Evolutionary conservation across 805 yeast species (phyloP).

Genomic region (Schwanniomyces vanrijiae): DNA sequence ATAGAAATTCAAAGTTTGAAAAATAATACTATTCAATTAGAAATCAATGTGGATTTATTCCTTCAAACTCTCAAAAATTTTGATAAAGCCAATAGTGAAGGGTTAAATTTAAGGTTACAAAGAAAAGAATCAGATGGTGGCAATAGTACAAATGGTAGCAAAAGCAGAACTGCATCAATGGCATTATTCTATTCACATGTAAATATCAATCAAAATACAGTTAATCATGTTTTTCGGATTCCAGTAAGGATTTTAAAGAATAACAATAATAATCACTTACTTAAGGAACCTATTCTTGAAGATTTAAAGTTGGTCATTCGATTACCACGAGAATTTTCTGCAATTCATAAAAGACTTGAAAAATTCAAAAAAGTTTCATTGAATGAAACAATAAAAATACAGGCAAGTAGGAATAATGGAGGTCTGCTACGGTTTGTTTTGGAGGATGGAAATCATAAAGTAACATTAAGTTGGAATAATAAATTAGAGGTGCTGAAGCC

Average conservation of each 20-base stretch:
- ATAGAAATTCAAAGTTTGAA: conserved; percentile 53
- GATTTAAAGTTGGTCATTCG: conserved; percentile 57
- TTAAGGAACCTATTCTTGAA: conserved; percentile 61
- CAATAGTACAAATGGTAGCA: conserved; percentile 18
- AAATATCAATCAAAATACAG: conserved; percentile 39
- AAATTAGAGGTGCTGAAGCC: conserved; percentile 45
- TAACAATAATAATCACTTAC: conserved; percentile 50
- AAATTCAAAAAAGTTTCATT: conserved; percentile 51
- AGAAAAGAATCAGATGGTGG: conserved; percentile 34
- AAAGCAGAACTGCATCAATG: conserved; percentile 49
- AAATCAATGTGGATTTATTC: conserved; percentile 61
- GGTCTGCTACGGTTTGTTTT: conserved; percentile 55
- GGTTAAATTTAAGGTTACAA: conserved; percentile 52
- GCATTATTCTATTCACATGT: conserved; percentile 55
- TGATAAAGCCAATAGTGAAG: conserved; percentile 53
- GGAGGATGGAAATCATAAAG: conserved; percentile 53
- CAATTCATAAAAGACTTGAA: conserved; percentile 62
- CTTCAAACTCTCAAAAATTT: conserved; percentile 56
- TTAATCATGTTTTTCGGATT: conserved; percentile 66
- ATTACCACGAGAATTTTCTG: conserved; percentile 46
- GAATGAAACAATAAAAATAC: conserved; percentile 47
- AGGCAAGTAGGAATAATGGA: conserved; percentile 42
- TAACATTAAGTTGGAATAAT: conserved; percentile 62
- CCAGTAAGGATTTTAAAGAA: conserved; percentile 65
- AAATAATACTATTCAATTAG: conserved; percentile 57